Evolutionary conservation across 2,329 filamentous ascomycete genomes (phyloP).

Genomic region (Neurospora crassa): DNA sequence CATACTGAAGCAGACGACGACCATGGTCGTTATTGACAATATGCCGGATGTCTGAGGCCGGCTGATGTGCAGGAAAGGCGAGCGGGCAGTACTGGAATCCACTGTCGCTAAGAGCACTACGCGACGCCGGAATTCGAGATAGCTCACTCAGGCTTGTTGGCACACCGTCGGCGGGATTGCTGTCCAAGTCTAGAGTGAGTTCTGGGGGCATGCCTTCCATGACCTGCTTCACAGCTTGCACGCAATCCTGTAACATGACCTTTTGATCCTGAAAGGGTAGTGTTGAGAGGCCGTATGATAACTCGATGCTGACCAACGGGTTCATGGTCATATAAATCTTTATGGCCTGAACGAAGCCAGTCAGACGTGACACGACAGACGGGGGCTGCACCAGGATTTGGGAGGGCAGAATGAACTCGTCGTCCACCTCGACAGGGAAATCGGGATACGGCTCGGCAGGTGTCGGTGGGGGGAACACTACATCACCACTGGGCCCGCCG

Average conservation of each 20-base stretch:
- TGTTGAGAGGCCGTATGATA: slow-evolving; percentile 70
- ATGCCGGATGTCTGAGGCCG: slow-evolving; percentile 40
- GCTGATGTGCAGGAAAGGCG: slow-evolving; percentile 35
- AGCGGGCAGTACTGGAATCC: slow-evolving; percentile 44
- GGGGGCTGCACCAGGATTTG: slow-evolving; percentile 62
- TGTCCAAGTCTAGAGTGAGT: slow-evolving; percentile 33
- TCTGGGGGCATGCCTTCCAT: slow-evolving; percentile 60
- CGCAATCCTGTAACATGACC: slow-evolving; percentile 58
- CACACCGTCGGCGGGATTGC: slow-evolving; percentile 21
- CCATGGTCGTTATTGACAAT: slow-evolving; percentile 39
- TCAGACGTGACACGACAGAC: slow-evolving; percentile 58
- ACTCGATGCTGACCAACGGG: slow-evolving; percentile 66
- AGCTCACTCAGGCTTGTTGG: slow-evolving; percentile 1
- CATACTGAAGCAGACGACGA: slow-evolving; percentile 58
- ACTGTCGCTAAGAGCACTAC: slow-evolving; percentile 30
- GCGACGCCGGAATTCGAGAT: slow-evolving; percentile 14
- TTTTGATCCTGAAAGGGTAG: slow-evolving; percentile 73
- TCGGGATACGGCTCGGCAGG: slow-evolving; percentile 68
- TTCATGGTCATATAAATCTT: slow-evolving; percentile 76
- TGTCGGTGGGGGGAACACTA: slow-evolving; percentile 68
- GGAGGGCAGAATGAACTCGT: slow-evolving; percentile 65
- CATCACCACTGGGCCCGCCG: slow-evolving; percentile 59
- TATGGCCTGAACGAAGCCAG: slow-evolving; percentile 73
- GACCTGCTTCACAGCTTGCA: slow-evolving; percentile 60
- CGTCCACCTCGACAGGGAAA: slow-evolving; percentile 72